A percentile compares a stretch with the other conserved stretches of the same genome.
These are phyloP conservation scores for Rhodotorula sp. DNA, from an alignment of 1,284 basidiomycete genomes.

Conservation along the genomic window DNA sequence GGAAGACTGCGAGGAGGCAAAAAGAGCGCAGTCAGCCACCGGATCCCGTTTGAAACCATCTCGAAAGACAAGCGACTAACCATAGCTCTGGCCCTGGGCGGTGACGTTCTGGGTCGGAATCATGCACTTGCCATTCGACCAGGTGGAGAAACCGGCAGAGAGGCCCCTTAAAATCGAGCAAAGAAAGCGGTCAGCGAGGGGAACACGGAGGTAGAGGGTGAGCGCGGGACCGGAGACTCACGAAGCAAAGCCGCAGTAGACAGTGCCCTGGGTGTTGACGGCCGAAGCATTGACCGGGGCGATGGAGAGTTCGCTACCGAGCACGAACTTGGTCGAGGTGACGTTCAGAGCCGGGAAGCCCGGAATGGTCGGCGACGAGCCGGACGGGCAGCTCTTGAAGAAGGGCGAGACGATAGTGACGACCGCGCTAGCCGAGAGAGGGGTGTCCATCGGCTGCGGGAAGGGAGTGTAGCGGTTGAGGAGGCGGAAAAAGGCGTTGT, in stretches of 20 bases:
- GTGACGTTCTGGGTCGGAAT: slow-evolving; percentile 32
- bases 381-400: slow-evolving; percentile 55
- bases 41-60: neutral
- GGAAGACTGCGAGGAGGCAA: slow-evolving; percentile 17
- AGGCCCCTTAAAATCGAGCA: slow-evolving; percentile 51
- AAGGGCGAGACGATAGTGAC: slow-evolving; percentile 42
- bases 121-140: slow-evolving; percentile 22
- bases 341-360: slow-evolving; percentile 53
- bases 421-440: slow-evolving; percentile 34
- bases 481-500: slow-evolving; percentile 15
- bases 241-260: slow-evolving; percentile 43
- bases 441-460: slow-evolving; percentile 26
- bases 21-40: neutral
- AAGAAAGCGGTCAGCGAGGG: no score
- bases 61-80: neutral
- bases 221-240: slow-evolving; percentile 4
- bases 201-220: slow-evolving; percentile 41
- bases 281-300: slow-evolving; percentile 53
- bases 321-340: slow-evolving; percentile 41
- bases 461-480: slow-evolving; percentile 14
- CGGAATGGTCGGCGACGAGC: slow-evolving; percentile 50
- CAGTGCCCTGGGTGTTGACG: slow-evolving; percentile 48
- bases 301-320: slow-evolving; percentile 47
- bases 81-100: slow-evolving; percentile 18
- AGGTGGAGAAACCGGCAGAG: slow-evolving; percentile 52